Percentiles rank a stretch among this genome's conserved stretches.
Conservation (phyloP, 2,329 filamentous ascomycete species). For the Verticillium tricorpus region DNA sequence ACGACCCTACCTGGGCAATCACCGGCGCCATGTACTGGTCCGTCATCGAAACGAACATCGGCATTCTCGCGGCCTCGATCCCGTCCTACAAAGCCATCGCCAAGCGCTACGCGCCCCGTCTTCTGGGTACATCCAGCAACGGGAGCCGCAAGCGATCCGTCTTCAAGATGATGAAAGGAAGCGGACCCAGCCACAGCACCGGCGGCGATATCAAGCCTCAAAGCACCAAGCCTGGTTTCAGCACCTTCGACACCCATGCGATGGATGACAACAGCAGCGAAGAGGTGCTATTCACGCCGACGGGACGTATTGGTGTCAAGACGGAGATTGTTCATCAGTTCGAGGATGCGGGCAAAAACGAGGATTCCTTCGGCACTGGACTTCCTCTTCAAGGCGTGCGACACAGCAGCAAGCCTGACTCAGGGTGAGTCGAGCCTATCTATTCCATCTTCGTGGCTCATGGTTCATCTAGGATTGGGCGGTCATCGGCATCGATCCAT, state of each 20-base stretch:
- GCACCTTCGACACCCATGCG: background rate
- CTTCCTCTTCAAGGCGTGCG: background rate
- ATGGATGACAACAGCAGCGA: slow-evolving; percentile 6
- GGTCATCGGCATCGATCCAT: background rate
- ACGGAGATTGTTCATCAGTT: slow-evolving; percentile 2
- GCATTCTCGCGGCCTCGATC: slow-evolving; percentile 29
- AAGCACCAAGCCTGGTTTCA: background rate
- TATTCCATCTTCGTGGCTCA: background rate
- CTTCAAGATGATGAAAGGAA: slow-evolving; percentile 12
- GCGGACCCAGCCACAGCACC: background rate
- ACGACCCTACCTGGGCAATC: slow-evolving; percentile 28
- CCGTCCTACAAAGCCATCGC: slow-evolving; percentile 27
- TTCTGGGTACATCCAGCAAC: slow-evolving; percentile 20
- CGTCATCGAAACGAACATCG: slow-evolving; percentile 28
- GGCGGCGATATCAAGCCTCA: background rate
- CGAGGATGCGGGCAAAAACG: background rate
- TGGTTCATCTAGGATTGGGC: background rate
- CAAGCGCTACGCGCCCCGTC: slow-evolving; percentile 32
- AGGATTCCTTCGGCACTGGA: background rate
- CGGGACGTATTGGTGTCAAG: slow-evolving; percentile 3
- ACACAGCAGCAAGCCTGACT: background rate
- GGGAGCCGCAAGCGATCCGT: slow-evolving; percentile 8
- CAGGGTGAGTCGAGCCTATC: background rate
- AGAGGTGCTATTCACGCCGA: slow-evolving; percentile 3
- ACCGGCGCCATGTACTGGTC: slow-evolving; percentile 36